Evolutionary conservation across 2,329 filamentous ascomycete genomes (phyloP), one percentile per base, ranked within the genome.

Genomic region (Clathrospora elynae): DNA sequence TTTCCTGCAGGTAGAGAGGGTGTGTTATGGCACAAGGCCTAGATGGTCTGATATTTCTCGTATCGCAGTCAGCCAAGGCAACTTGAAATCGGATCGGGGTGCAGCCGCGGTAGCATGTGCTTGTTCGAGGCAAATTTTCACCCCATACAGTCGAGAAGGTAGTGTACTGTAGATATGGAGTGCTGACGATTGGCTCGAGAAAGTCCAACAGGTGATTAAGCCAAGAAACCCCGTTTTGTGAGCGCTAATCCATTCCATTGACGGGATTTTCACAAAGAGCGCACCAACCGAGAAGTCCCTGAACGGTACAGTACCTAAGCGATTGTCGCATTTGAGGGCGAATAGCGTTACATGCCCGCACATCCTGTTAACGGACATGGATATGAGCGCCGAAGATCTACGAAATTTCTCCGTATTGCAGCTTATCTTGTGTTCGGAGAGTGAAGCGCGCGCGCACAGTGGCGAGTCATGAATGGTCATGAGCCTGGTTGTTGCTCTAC

Each of bases 221-320:
- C 26, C 19, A 25, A 20, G 19, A 40, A 40, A 28, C 22, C 33
- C 26, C 20, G 35, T 25, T 18, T 44, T 32, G 16, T 10, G 12
- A 30, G 28, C 17, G 20, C 20, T 13, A 35, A 32, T 11, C 32
- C 22, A 29, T 17, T 17, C 39, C 22, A 63, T 63, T 62, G 58
- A 60, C 42, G 49, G 51, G 52, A 39, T 46, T 53, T 51, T 48
- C 44, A 35, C 35, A 51, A 42, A 53, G 46, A 46, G 51, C 46
- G 22, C 39, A 38, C 47, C 45, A 20, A 45, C 47, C 35, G 52
- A 48, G 35, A 49, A 40, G 42, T 36, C 54, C 41, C n/a, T 5
- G n/a, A 37, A 26, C 31, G n/a, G 25, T 35, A 28, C 19, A 13
- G 40, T 40, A 52, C 39, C 53, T 42, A 46, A 48, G 45, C 30